Base-by-base conservation (phyloP, 192 early-diverging fungal genomes). In the Linnemannia exigua region DNA sequence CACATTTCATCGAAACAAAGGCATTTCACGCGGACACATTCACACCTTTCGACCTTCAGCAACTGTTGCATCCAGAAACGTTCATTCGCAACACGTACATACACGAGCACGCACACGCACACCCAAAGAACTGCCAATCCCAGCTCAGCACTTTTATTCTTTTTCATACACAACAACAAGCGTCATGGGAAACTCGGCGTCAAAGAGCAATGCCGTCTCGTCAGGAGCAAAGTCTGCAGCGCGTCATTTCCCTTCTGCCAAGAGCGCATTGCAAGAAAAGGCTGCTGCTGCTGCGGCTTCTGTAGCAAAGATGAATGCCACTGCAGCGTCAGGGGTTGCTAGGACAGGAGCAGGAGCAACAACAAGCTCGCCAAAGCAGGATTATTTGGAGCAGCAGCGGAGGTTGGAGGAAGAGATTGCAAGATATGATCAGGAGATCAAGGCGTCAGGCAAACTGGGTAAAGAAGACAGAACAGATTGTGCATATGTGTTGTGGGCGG, bases 131-230 rank as follows among this genome's bases (percentile, higher is more conserved):
- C 52, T 25, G 15, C 22, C 51, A 46, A 46, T 7, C 12, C n/a
- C n/a, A n/a, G n/a, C n/a, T n/a, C n/a, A n/a, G n/a, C n/a, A n/a
- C n/a, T n/a, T n/a, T n/a, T n/a, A n/a, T n/a, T n/a, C n/a, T n/a
- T n/a, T n/a, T 14, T 35, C 17, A 16, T 41, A 3, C 75, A 38
- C 0, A 19, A 46, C 6, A 28, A 41, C 15, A 70, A 9, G 67
- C 58, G 52, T 5, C 67, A 86, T 86, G 84, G 84, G 84, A 74
- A 79, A 44, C 70, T 77, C 78, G n/a, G 78, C 84, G 14, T 79
- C 78, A 69, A 86, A 86, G 66, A 48, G 78, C 50, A 33, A 31
- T n/a, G 41, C 28, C 6, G 58, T 51, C 19, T 31, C 77, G 15
- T 79, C 82, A 36, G 72, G 67, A 37, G 84, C 84, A 22, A 86